Conservation (phyloP, 345 rosid species). For the Eucalyptus guilfoylei region DNA sequence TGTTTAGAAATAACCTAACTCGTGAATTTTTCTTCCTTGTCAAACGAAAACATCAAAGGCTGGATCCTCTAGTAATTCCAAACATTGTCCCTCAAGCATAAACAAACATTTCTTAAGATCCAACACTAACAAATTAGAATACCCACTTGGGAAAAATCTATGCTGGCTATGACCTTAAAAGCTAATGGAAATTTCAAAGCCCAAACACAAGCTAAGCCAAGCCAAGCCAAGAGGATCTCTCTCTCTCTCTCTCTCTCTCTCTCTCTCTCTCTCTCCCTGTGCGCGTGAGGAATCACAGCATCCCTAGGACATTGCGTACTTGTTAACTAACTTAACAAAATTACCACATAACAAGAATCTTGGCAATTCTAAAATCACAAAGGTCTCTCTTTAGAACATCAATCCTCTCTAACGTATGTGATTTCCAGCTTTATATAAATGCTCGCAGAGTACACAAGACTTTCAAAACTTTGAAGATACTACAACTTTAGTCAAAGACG, state of each 20-base stretch:
- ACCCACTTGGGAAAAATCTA: not conserved
- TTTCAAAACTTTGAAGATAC: not conserved
- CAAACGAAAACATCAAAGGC: not conserved
- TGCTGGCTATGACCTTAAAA: not conserved
- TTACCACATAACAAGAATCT: not conserved
- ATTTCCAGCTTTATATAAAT: not conserved
- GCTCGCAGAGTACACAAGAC: not conserved
- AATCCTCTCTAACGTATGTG: not conserved
- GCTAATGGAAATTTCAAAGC: not conserved
- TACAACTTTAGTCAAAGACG: not conserved
- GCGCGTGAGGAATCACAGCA: not conserved
- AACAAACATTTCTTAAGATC: not conserved
- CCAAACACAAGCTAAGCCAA: not conserved
- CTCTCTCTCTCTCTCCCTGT: not conserved
- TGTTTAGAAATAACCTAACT: not conserved
- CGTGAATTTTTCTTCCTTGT: not conserved
- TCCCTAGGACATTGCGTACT: not conserved
- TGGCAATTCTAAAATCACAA: not conserved
- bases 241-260: not conserved
- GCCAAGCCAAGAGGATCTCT: not conserved
- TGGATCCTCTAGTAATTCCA: not conserved
- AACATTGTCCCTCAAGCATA: not conserved
- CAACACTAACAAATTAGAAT: not conserved
- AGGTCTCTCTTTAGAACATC: not conserved
- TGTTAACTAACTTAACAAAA: not conserved